Percentiles rank a stretch among this genome's conserved stretches.
phyloP scores from a whole-genome alignment of 495 filamentous ascomycete genomes.

The Aspergillus cavernicola region DNA sequence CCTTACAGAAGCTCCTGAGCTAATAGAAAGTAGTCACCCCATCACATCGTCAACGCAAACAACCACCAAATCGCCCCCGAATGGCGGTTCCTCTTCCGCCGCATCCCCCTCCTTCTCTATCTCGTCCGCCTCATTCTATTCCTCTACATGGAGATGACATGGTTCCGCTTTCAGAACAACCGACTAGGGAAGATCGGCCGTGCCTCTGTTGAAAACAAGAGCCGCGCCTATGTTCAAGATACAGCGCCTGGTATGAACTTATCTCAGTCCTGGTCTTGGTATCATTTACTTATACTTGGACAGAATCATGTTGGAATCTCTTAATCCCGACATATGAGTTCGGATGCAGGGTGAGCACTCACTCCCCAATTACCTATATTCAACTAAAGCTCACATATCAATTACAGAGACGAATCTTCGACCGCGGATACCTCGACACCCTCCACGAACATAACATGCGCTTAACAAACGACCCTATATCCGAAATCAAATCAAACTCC shows the following conservation, averaged over 20 bases:
- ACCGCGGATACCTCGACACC: slow-evolving; percentile 20
- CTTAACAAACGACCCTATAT: slow-evolving; percentile 13
- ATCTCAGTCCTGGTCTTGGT: no score
- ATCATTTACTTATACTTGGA: neutral
- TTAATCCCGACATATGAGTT: slow-evolving; percentile 14
- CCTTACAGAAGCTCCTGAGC: neutral
- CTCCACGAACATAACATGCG: slow-evolving; percentile 16
- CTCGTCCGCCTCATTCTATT: slow-evolving; percentile 13
- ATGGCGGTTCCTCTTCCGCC: slow-evolving; percentile 9
- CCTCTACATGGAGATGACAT: slow-evolving; percentile 15
- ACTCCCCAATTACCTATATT: neutral
- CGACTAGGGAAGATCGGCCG: slow-evolving; percentile 4
- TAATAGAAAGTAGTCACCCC: slow-evolving; percentile 8
- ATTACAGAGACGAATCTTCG: slow-evolving; percentile 15
- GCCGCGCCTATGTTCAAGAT: slow-evolving; percentile 3
- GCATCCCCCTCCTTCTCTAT: slow-evolving; percentile 9
- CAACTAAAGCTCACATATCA: neutral
- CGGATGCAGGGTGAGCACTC: slow-evolving; percentile 13
- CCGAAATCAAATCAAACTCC: neutral
- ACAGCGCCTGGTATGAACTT: neutral
- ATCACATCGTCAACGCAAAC: slow-evolving; percentile 7
- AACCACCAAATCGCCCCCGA: slow-evolving; percentile 10
- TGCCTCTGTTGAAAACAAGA: slow-evolving; percentile 4
- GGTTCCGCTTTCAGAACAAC: slow-evolving; percentile 12
- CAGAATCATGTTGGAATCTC: slow-evolving; percentile 14